phyloP scores from a whole-genome alignment of 1,284 basidiomycete genomes.

The Psilocybe mexicana region DNA sequence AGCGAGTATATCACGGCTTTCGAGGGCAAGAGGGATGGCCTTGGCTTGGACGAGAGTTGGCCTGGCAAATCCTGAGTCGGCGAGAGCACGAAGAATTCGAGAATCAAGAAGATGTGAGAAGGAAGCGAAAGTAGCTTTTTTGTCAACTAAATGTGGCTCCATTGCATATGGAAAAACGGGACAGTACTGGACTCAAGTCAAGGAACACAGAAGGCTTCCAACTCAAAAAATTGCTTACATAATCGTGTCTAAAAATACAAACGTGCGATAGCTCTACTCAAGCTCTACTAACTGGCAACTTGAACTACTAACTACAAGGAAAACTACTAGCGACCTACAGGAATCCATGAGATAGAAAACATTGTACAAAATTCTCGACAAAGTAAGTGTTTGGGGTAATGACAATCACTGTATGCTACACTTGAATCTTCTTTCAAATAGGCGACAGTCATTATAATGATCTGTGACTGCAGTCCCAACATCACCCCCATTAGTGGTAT shows the following conservation, averaged over 20 bases:
- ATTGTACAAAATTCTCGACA: neutral
- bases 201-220: neutral
- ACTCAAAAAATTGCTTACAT: conserved; percentile 21
- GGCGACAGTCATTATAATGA: conserved; percentile 47
- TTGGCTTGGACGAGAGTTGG: conserved; percentile 83
- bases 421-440: conserved; percentile 37
- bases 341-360: neutral
- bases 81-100: conserved; percentile 76
- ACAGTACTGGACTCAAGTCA: neutral
- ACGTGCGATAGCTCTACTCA: neutral
- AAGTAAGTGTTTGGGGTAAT: neutral
- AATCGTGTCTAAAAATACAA: conserved; percentile 23
- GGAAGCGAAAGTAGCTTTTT: conserved; percentile 59
- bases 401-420: conserved; percentile 23
- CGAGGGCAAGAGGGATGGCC: conserved; percentile 85
- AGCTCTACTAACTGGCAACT: neutral
- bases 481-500: conserved; percentile 44
- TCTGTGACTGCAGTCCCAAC: conserved; percentile 41
- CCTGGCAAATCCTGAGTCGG: conserved; percentile 79
- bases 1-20: conserved; percentile 91
- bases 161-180: conserved; percentile 31
- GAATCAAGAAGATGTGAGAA: conserved; percentile 76
- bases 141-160: conserved; percentile 51
- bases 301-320: too few relatives aligned
- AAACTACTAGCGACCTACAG: neutral